Percentiles rank a stretch among this genome's conserved stretches.
These are phyloP conservation scores for Apiotrichum mycotoxinovorans DNA, from an alignment of 1,284 basidiomycete genomes.

Conservation along the genomic window DNA sequence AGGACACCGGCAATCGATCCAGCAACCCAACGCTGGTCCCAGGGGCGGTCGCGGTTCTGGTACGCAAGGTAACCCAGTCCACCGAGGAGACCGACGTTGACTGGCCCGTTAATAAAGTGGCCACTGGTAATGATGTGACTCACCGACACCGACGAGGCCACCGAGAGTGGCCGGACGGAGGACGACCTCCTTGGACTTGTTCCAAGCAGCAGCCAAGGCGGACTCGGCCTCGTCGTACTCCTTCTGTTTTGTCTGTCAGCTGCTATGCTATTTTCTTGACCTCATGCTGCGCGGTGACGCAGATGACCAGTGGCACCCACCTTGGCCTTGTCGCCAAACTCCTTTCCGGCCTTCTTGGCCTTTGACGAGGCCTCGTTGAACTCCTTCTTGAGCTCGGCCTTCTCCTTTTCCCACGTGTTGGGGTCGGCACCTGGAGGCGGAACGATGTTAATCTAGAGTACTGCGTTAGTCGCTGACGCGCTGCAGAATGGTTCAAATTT, in stretches of 20 bases:
- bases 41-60: conserved; percentile 61
- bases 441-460: conserved; percentile 12
- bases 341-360: conserved; percentile 45
- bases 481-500: too few relatives aligned
- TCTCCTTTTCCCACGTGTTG: conserved; percentile 25
- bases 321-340: conserved; percentile 56
- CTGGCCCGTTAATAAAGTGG: conserved; percentile 49
- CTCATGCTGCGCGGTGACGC: too few relatives aligned
- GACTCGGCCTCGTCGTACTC: conserved; percentile 56
- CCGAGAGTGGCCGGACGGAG: conserved; percentile 68
- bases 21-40: conserved; percentile 59
- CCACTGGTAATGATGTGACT: conserved; percentile 42
- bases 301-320: neutral
- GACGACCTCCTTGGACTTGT: conserved; percentile 59
- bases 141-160: conserved; percentile 67
- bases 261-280: conserved; percentile 42
- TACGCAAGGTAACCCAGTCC: conserved; percentile 65
- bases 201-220: conserved; percentile 58
- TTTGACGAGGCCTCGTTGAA: conserved; percentile 15
- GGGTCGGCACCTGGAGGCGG: conserved; percentile 25
- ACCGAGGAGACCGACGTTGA: conserved; percentile 68
- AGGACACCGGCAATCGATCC: conserved; percentile 58
- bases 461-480: neutral
- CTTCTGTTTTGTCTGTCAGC: conserved; percentile 52
- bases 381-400: conserved; percentile 17